Evolutionary conservation across 495 filamentous ascomycete genomes (phyloP), one percentile per base, ranked within the genome.

Genomic region (Aspergillus leporis): DNA sequence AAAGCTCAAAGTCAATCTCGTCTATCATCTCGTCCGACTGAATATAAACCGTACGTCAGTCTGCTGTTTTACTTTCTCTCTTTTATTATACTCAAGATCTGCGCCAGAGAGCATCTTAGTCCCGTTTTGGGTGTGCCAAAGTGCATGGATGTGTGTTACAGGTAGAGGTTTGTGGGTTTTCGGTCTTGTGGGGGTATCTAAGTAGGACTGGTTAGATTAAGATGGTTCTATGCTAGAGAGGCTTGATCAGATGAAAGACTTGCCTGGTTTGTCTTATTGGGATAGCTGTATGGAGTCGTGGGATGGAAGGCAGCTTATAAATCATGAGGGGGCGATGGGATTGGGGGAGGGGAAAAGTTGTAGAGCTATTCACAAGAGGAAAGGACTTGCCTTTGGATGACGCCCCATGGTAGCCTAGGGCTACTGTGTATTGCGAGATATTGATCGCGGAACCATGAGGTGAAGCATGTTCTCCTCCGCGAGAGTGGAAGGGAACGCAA

Each of bases 1-100:
- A 66, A 13, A 66, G 54, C 46, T 66, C 60, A 18, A 66, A 53
- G 16, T 66, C 64, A 23, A 61, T 54, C 18, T 23, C 56, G 19
- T 66, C 64, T 60, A 66, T 66, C 51, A 61, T 61, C 8, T 47
- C 43, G 43, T 7, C 43, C 18, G 1, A n/a, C 21, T 47, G 19
- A 1, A 7, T 23, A 7, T 23, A 9, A 5, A 47, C 3, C 5
- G 3, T 43, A 18, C 13, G 8, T 47, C 43, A 4, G 18, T 47
- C 23, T 9, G 43, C 19, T 5, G 19, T 6, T 22, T 47, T 23
- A 2, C 18, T 47, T 9, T 9, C 19, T 22, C 23, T 45, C 14
- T 9, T 45, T 45, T 19, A 6, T 45, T 45, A 1, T 9, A 18
- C 18, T 19, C 18, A 18, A 13, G 25, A 3, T 28, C 6, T n/a